Conservation (phyloP, 2,329 filamentous ascomycete species). For the Arthrobotrys iridis region DNA sequence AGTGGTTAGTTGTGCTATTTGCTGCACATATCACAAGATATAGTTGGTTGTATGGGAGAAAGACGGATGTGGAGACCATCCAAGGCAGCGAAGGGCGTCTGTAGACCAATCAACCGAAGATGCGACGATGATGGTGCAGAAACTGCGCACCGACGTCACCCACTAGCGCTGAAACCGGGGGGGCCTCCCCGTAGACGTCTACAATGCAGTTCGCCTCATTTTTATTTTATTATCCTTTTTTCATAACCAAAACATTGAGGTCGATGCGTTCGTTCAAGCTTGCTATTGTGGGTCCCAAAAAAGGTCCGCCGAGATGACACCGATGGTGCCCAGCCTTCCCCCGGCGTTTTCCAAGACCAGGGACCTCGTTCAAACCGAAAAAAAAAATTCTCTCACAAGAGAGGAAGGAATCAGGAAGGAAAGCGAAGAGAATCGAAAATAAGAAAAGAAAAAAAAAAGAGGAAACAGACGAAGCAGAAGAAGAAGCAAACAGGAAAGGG, state of each 20-base stretch:
- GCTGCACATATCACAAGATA: too few relatives aligned
- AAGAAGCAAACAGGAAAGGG: constrained; percentile 11
- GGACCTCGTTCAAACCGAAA: neutral
- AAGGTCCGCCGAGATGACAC: neutral
- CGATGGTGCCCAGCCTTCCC: neutral
- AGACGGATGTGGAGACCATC: too few relatives aligned
- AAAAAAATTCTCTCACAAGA: constrained; percentile 20
- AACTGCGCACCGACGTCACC: constrained; percentile 13
- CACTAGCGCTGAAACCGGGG: neutral
- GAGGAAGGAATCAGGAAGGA: neutral
- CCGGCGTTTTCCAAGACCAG: neutral
- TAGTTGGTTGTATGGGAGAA: too few relatives aligned
- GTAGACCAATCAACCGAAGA: neutral
- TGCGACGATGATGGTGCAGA: neutral
- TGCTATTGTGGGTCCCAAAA: neutral
- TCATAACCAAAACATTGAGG: too few relatives aligned
- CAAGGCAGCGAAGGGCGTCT: neutral
- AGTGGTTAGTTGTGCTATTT: too few relatives aligned
- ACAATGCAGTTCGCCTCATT: neutral
- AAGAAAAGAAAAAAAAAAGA: neutral
- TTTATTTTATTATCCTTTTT: neutral
- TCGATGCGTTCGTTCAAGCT: too few relatives aligned
- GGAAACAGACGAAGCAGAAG: neutral
- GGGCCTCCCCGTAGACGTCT: neutral
- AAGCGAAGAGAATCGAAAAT: neutral